Conservation (phyloP, 345 rosid genomes). For the Pugionium dolabratum region DNA sequence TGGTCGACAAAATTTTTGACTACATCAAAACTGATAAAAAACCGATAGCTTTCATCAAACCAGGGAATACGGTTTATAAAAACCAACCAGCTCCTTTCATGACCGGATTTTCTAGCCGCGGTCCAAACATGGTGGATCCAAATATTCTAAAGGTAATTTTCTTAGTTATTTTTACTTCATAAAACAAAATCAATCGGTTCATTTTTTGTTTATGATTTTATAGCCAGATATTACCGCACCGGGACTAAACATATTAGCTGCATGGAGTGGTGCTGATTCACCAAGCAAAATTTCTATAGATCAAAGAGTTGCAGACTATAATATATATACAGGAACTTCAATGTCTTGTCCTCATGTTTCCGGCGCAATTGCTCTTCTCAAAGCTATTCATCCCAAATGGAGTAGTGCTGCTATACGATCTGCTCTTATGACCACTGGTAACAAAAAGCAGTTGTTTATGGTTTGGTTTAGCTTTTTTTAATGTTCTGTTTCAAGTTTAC, state of each 20-base stretch:
- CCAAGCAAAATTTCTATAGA: conserved; percentile 52
- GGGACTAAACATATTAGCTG: conserved; percentile 74
- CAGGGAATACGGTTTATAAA: conserved; percentile 49
- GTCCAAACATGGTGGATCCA: conserved; percentile 64
- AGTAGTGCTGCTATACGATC: conserved; percentile 88
- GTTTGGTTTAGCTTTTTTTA: neutral
- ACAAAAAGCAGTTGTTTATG: neutral
- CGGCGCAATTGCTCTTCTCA: conserved; percentile 70
- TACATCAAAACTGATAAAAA: conserved; percentile 63
- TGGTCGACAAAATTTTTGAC: conserved; percentile 44
- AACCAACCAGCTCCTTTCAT: conserved; percentile 61
- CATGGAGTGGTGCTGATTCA: conserved; percentile 67
- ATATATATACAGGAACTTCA: conserved; percentile 71
- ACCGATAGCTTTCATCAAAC: conserved; percentile 53
- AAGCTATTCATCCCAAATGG: conserved; percentile 75
- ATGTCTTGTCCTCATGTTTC: conserved; percentile 95
- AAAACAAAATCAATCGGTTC: neutral
- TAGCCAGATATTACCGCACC: conserved; percentile 91
- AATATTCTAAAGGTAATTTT: conserved; percentile 67
- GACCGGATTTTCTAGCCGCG: conserved; percentile 74
- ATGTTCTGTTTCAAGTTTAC: neutral
- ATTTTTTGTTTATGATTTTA: neutral
- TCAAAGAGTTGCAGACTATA: conserved; percentile 48
- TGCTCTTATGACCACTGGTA: conserved; percentile 53
- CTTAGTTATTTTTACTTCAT: neutral